Conservation (phyloP, 1,139 yeast species). For the Saccharomyces hybrid region DNA sequence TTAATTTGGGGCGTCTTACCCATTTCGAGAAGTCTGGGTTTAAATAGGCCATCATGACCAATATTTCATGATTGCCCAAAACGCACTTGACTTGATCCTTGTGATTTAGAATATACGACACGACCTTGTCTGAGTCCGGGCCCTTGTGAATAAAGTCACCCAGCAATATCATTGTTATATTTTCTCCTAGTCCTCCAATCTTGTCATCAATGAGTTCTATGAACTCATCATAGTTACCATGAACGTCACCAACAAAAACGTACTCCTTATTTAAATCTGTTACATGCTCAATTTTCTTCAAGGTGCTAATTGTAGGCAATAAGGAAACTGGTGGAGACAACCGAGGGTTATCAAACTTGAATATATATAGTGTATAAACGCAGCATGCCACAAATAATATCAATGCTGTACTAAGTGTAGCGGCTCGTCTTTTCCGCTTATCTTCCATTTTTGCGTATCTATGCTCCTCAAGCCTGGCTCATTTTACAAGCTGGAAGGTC, state of each 20-base stretch:
- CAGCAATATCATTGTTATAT: conserved; percentile 36
- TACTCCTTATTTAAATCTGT: conserved; percentile 1
- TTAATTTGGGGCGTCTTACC: neutral
- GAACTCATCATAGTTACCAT: conserved; percentile 63
- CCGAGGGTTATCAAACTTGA: neutral
- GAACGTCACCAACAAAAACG: conserved; percentile 77
- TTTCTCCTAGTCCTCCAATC: conserved; percentile 35
- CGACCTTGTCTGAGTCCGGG: conserved; percentile 59
- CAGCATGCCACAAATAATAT: neutral
- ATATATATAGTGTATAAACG: neutral
- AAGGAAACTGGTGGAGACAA: neutral
- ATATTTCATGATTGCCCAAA: conserved; percentile 69
- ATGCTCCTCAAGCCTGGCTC: neutral
- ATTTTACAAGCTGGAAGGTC: neutral
- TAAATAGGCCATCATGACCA: conserved; percentile 28
- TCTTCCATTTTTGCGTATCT: neutral
- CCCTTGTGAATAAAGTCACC: conserved; percentile 91
- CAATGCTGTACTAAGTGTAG: neutral
- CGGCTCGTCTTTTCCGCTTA: neutral
- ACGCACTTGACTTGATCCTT: conserved; percentile 54
- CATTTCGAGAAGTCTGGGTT: conserved; percentile 9
- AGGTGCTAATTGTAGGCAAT: conserved; percentile 27
- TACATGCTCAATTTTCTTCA: conserved; percentile 15
- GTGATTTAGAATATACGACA: conserved; percentile 57
- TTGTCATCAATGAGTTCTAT: conserved; percentile 52